Evolutionary conservation across 176 grass and related monocot genomes (phyloP), one percentile per base, ranked within the genome.

Genomic region (Elymus sibiricus): DNA sequence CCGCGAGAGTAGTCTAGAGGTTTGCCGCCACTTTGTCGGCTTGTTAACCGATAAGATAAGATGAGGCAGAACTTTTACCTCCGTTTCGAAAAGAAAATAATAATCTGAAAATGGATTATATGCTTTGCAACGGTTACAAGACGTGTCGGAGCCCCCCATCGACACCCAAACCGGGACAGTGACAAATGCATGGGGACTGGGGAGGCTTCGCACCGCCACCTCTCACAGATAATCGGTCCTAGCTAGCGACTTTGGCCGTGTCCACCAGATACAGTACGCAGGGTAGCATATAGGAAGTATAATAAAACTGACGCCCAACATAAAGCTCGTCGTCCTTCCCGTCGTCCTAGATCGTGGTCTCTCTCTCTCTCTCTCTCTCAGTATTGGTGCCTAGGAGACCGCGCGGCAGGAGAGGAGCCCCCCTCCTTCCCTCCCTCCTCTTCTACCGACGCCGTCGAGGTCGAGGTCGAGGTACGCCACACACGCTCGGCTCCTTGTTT

Each of bases 391-490:
- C 35, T 26, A 72, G 76, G 72, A 75, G 25, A 51, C 69, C 70
- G 70, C 29, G 40, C 56, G 35, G 76, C 39, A 64, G 31, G 42
- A 39, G 32, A 38, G 17, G 16, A 35, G 16, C 65, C 29, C 32
- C 42, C 71, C 26, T 4, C 16, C 5, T 28, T 35, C 29, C 31
- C 11, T 13, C 42, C 28, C 76, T 70, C 64, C 55, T 26, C 56
- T 64, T 64, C 63, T 46, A 81, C 77, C 26, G 37, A 80, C 66
- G 49, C 77, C 49, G 53, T 79, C 47, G 64, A 60, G 66, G 84
- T 79, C 47, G 64, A 60, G 66, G 84, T 4, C 26, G 35, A 64
- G 70, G 72, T 75, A 51, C 72, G 15, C 42, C 21, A 62, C 37
- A 22, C 74, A 69, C 31, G 39, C 55, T n/a, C n/a, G n/a, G n/a